Evolutionary conservation across 371 early-diverging fungal genomes (phyloP), one percentile per base, ranked within the genome.

Genomic region (Blastocladiella emersonii): DNA sequence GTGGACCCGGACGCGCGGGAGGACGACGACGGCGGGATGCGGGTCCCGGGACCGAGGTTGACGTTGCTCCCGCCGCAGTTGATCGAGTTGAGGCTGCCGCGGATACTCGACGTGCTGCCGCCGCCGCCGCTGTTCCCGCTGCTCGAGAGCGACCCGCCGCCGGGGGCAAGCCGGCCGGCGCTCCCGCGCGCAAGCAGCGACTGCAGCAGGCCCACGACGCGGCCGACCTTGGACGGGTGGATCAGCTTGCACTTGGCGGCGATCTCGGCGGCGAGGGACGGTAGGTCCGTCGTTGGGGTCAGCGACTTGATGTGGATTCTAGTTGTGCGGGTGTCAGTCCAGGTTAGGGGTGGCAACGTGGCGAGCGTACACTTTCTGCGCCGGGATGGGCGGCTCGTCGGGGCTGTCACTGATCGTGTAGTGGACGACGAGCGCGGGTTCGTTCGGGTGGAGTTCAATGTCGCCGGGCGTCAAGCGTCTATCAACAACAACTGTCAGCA

Each of bases 191-290:
- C 39, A 37, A 37, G 39, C 13, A 13, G 8, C 21, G 72, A 66
- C 65, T 74, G 74, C 27, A 79, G 62, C 43, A 71, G 67, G 56
- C 64, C 66, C 12, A 76, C 56, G 10, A 70, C 51, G 49, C 69
- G 68, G 59, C 76, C 78, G 1, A 77, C 68, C 45, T 71, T 69
- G 15, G 68, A 67, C 17, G 77, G 68, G 51, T 70, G 72, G 27
- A 79, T 76, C 32, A 79, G 68, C 56, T 79, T 79, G 69, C 76
- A 79, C 63, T 73, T 74, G 35, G 72, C 76, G 1, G 76, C 68
- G 21, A 79, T 66, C 45, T 77, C 79, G 17, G 67, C 66, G 0
- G 79, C 76, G 15, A 79, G 59, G 41, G 55, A 32, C 1, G 68
- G 43, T 13, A 79, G 57, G 59, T 76, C 72, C 5, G 71, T 64